Base-by-base conservation (phyloP, 768 basidiomycete species). In the Peribolospora kevripleyi region DNA sequence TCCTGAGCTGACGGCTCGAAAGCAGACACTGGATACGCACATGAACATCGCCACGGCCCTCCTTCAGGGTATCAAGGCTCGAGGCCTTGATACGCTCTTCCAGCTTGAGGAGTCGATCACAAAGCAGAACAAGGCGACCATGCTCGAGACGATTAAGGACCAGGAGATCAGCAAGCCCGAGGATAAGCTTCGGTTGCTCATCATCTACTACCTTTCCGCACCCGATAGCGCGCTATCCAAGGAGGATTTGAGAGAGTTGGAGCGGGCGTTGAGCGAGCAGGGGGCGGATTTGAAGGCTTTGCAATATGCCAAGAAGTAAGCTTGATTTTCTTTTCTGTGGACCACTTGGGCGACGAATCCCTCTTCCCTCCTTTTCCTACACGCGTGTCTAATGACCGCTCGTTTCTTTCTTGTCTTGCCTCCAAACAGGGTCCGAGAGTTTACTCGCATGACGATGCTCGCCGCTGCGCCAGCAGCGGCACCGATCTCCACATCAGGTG, bases 11-110 rank as follows among this genome's bases (percentile, higher is more conserved):
- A 97, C 91, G 4, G 88, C 93, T 3, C 78, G 93, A 46, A 98
- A 98, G 64, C 84, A 87, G 41, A 90, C 84, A 1, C 75, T 98
- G 37, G 93, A 98, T 66, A 87, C 90, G 3, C 93, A 98, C 66
- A 97, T 98, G 90, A 95, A 97, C 68, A 91, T 98, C 55, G 91
- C 91, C 43, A 93, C 90, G 9, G 82, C 90, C 13, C 70, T 98
- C 7, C 71, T 98, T 39, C 87, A 91, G 65, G 80, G 93, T 43
- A 93, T 98, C 71, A 95, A 95, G 70, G 80, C 79, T 56, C 78
- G 93, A 42, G 86, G 84, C 3, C 73, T 98, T 41, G 93, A 98
- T 67, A 91, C 91, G 63, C 73, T 98, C n/a, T 97, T 93, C 70
- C 88, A 88, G 63, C 79, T 80, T 39, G 93, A 98, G 71, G 93